Percentiles rank a stretch among this genome's conserved stretches.
Conservation (phyloP, 2,329 filamentous ascomycete species). For the Colletotrichum simmondsii region DNA sequence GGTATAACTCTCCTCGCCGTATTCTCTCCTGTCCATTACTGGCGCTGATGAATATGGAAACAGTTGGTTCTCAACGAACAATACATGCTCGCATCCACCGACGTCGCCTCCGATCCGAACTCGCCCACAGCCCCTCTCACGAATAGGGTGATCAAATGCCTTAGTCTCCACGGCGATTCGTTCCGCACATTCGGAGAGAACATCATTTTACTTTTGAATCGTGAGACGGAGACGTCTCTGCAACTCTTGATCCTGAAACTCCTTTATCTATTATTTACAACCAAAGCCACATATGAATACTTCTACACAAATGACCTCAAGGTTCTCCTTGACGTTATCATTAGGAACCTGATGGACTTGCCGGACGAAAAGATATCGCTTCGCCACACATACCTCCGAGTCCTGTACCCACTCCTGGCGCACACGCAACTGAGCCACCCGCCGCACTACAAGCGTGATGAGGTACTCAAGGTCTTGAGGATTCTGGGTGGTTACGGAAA, state of each 20-base stretch:
- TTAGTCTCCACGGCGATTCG: constrained; percentile 81
- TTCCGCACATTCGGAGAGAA: constrained; percentile 99
- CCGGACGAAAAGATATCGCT: constrained; percentile 83
- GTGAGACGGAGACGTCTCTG: constrained; percentile 92
- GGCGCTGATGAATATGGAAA: background rate
- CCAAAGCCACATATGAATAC: constrained; percentile 91
- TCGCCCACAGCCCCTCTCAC: constrained; percentile 70
- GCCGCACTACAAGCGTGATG: constrained; percentile 91
- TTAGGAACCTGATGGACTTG: constrained; percentile 95
- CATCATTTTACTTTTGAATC: constrained; percentile 92
- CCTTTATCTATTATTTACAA: constrained; percentile 94
- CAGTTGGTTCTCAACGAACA: constrained; percentile 97
- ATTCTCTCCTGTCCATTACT: constrained; percentile 33
- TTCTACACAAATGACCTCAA: constrained; percentile 98
- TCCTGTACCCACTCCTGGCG: constrained; percentile 88
- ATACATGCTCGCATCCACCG: constrained; percentile 86
- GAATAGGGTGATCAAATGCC: constrained; percentile 91
- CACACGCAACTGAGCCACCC: constrained; percentile 90
- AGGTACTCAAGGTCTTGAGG: constrained; percentile 80
- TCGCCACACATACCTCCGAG: constrained; percentile 93
- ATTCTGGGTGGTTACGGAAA: constrained; percentile 76
- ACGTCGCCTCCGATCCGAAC: constrained; percentile 53
- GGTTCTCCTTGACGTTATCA: constrained; percentile 93
- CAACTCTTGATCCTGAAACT: constrained; percentile 97
- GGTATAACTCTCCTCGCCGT: constrained; percentile 59